phyloP scores from a whole-genome alignment of 768 basidiomycete genomes.

The Amyloporia xantha region DNA sequence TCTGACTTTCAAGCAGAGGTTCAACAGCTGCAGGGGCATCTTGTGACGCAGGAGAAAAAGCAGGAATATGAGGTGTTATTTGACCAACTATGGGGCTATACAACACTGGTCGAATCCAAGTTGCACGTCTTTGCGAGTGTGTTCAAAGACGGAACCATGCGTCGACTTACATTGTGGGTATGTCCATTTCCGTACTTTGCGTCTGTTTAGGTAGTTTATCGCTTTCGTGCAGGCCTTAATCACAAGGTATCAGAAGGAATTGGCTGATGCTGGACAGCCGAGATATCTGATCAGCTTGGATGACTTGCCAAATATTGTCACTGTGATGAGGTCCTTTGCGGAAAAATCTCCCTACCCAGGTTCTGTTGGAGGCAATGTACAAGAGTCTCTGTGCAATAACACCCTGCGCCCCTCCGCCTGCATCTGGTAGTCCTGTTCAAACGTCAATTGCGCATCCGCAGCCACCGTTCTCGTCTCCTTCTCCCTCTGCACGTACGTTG shows the following conservation, averaged over 20 bases:
- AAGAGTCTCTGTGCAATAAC: not conserved
- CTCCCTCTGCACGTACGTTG: too few relatives aligned
- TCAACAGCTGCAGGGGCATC: not conserved
- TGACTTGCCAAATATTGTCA: slow-evolving; percentile 29
- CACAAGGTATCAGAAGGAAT: slow-evolving; percentile 32
- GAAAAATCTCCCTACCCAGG: slow-evolving; percentile 28
- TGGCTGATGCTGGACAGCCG: slow-evolving; percentile 18
- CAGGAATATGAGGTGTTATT: slow-evolving; percentile 43
- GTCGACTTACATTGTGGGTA: slow-evolving; percentile 49
- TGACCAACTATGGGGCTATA: slow-evolving; percentile 40
- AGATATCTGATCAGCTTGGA: slow-evolving; percentile 29
- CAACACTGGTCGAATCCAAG: slow-evolving; percentile 43
- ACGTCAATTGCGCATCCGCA: too few relatives aligned
- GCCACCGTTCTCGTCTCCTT: too few relatives aligned
- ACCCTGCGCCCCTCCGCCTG: not conserved
- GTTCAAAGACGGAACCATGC: slow-evolving; percentile 42
- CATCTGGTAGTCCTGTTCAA: too few relatives aligned
- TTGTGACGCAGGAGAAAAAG: not conserved
- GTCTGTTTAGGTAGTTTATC: not conserved
- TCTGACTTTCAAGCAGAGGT: not conserved
- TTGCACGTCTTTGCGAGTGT: slow-evolving; percentile 42
- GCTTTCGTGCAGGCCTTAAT: slow-evolving; percentile 19
- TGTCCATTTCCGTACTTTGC: too few relatives aligned
- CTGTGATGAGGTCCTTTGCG: slow-evolving; percentile 35
- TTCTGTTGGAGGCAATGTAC: too few relatives aligned